phyloP scores from a whole-genome alignment of 345 rosid genomes.

The Sapria himalayana region DNA sequence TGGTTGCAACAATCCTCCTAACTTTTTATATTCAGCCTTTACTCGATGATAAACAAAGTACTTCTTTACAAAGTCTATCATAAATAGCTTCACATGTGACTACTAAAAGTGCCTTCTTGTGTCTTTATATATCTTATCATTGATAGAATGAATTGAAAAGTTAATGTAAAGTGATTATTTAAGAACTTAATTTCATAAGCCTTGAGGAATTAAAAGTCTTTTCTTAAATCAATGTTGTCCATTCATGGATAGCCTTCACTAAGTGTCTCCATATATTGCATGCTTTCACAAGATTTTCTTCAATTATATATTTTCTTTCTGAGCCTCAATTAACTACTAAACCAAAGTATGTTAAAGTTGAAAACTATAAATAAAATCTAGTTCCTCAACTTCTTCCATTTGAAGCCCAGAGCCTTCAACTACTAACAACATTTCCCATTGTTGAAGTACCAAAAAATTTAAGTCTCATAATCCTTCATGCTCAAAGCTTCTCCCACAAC shows the following conservation, averaged over 20 bases:
- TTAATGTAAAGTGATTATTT: background rate
- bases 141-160: background rate
- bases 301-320: background rate
- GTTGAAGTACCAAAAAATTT: background rate
- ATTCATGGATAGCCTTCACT: background rate
- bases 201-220: background rate
- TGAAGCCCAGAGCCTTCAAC: background rate
- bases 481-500: background rate
- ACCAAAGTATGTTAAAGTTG: background rate
- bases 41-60: too few species aligned
- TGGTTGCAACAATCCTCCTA: too few species aligned
- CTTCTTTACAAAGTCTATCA: too few species aligned
- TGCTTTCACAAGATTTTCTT: background rate
- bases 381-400: background rate
- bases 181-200: background rate
- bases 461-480: background rate
- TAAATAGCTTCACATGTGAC: too few species aligned
- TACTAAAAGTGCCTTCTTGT: too few species aligned
- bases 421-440: background rate
- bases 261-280: too few species aligned
- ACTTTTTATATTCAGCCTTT: too few species aligned
- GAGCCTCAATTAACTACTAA: background rate
- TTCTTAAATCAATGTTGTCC: background rate
- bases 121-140: background rate
- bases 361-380: background rate